These are phyloP conservation scores for Chrysanthemum makinoi DNA, from an alignment of 129 eudicot genomes.

Conservation along the genomic window DNA sequence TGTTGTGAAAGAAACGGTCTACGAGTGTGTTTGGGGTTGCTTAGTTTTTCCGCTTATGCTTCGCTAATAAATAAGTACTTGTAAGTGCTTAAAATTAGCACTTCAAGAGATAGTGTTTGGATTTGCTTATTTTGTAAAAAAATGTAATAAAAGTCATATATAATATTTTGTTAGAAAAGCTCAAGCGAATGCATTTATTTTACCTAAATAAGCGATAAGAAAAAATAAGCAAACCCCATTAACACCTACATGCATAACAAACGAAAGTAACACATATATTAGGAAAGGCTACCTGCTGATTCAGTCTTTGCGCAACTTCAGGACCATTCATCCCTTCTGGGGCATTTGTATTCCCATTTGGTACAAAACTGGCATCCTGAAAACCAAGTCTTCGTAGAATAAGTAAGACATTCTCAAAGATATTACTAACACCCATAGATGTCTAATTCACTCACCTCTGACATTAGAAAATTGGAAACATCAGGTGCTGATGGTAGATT, in stretches of 20 bases:
- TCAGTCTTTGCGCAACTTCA: conserved; percentile 66
- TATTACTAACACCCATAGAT: conserved; percentile 6
- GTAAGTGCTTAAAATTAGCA: too few species aligned
- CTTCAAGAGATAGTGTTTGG: too few species aligned
- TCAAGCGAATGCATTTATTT: too few species aligned
- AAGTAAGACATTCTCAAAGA: conserved; percentile 7
- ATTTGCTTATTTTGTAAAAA: too few species aligned
- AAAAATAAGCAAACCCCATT: background rate
- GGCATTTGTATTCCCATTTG: conserved; percentile 49
- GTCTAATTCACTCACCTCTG: conserved; percentile 62
- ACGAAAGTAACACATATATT: background rate
- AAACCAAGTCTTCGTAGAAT: conserved; percentile 16
- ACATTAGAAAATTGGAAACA: conserved; percentile 75
- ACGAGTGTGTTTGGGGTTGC: too few species aligned
- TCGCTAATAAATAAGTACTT: too few species aligned
- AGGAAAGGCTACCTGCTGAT: conserved; percentile 37
- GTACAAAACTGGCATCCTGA: conserved; percentile 72
- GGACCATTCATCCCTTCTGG: conserved; percentile 84
- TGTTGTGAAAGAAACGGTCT: background rate
- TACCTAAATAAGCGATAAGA: too few species aligned
- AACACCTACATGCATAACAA: background rate
- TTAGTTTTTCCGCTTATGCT: too few species aligned
- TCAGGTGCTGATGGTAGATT: conserved; percentile 80
- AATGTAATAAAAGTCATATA: too few species aligned
- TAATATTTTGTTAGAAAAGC: too few species aligned